Evolutionary conservation across 2,329 filamentous ascomycete species (phyloP).

Genomic region (Penicillium sp.): DNA sequence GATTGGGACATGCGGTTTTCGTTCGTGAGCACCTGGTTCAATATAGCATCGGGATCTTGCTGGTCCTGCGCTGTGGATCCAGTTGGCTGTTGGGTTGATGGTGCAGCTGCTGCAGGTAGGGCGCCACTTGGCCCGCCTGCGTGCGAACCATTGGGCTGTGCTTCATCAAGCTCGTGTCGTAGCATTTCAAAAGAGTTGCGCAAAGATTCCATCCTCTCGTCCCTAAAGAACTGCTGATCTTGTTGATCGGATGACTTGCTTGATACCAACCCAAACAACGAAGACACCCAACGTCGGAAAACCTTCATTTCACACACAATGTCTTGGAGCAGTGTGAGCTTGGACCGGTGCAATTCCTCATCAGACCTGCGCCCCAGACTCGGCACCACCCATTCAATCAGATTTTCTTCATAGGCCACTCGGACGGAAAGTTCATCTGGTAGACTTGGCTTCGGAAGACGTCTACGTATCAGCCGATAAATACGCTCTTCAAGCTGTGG

Average conservation of each 20-base stretch:
- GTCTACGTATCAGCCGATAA: conserved; percentile 43
- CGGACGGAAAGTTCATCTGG: conserved; percentile 46
- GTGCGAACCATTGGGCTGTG: conserved; percentile 9
- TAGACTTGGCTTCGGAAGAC: conserved; percentile 43
- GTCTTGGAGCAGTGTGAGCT: conserved; percentile 40
- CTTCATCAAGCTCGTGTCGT: conserved; percentile 30
- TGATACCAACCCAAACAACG: conserved; percentile 31
- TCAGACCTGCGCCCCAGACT: conserved; percentile 42
- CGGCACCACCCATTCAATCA: conserved; percentile 47
- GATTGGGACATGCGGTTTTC: conserved; percentile 43
- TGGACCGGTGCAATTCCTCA: conserved; percentile 41
- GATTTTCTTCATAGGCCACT: conserved; percentile 46
- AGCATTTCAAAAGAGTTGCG: conserved; percentile 34
- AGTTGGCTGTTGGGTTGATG: conserved; percentile 13
- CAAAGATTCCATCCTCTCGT: conserved; percentile 32
- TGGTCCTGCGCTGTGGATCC: conserved; percentile 11
- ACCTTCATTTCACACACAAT: conserved; percentile 37
- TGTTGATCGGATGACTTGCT: conserved; percentile 16
- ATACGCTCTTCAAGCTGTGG: conserved; percentile 42
- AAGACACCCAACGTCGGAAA: conserved; percentile 36
- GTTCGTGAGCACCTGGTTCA: conserved; percentile 29
- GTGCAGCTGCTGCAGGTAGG: conserved; percentile 14
- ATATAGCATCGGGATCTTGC: conserved; percentile 7
- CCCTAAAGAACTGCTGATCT: conserved; percentile 15
- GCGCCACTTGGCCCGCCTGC: conserved; percentile 15